Evolutionary conservation across 768 basidiomycete genomes (phyloP), one percentile per base, ranked within the genome.

Genomic region (Leccinum incarnatum): DNA sequence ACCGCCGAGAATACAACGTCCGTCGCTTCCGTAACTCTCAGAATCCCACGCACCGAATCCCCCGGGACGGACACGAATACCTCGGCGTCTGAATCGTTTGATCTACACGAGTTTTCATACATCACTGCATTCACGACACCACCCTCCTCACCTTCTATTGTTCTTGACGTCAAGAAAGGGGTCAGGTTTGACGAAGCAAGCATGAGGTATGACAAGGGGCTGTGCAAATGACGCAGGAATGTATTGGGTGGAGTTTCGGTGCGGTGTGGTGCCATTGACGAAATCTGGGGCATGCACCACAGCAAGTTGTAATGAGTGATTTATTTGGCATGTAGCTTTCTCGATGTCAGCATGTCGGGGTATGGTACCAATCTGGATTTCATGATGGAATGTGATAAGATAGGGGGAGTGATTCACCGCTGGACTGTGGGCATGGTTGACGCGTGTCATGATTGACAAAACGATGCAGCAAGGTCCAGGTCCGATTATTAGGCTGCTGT

Each of bases 51-150:
- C 5, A 11, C 54, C 21, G 54, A 64, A 47, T 67, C 63, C 8
- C 69, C 62, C 2, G 56, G 53, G 34, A 51, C 25, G 56, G 53
- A 58, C 12, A 56, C 60, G 14, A 57, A 46, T 34, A 61, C 61
- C 12, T 42, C 60, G 27, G 51, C 59, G 29, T 64, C 60, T 51
- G 55, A 57, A 12, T 59, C 61, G 37, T 68, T 64, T 17, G 70
- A 74, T 51, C 45, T 72, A 58, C 60, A 68, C 59, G 70, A 70
- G 62, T 67, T 68, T 67, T 74, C 72, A 29, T 68, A 72, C 50
- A 30, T 70, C 34, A 72, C 70, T 11, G 71, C 68, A 12, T 68
- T 69, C 37, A 70, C 71, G 25, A 74, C 72, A 56, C 70, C 65
- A 55, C 63, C 70, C 53, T 67, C 69, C 25, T 68, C 68, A 15